These are phyloP conservation scores for Nemania diffusa DNA, from an alignment of 2,329 filamentous ascomycete genomes.

Conservation along the genomic window DNA sequence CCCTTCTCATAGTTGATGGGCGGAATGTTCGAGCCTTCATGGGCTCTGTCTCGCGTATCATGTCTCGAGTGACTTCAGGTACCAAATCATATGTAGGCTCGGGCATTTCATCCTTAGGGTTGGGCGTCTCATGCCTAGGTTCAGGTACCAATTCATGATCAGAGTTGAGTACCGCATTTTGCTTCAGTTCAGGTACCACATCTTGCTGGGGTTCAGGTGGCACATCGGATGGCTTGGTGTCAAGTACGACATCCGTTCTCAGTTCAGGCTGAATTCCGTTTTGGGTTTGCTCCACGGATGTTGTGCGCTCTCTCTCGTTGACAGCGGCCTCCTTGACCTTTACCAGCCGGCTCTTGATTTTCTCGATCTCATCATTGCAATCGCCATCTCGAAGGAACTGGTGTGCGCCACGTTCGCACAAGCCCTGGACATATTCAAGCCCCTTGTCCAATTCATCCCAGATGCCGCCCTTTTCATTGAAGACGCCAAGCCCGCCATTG, in stretches of 20 bases:
- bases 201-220: not conserved
- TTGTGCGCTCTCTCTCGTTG: slow-evolving; percentile 67
- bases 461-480: slow-evolving; percentile 56
- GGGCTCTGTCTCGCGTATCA: slow-evolving; percentile 37
- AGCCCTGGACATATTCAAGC: slow-evolving; percentile 80
- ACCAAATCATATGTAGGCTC: slow-evolving; percentile 3
- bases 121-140: slow-evolving; percentile 1
- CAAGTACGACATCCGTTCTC: not conserved
- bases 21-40: slow-evolving; percentile 61
- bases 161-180: not conserved
- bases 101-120: slow-evolving; percentile 3
- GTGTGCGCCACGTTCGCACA: slow-evolving; percentile 88
- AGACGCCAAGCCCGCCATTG: slow-evolving; percentile 41
- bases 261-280: slow-evolving; percentile 10
- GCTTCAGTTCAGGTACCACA: not conserved
- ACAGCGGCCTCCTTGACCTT: slow-evolving; percentile 71
- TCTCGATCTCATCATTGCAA: slow-evolving; percentile 79
- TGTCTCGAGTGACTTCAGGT: slow-evolving; percentile 6
- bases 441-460: slow-evolving; percentile 82
- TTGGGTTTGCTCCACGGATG: slow-evolving; percentile 62
- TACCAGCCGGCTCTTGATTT: slow-evolving; percentile 72
- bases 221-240: not conserved
- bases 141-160: not conserved
- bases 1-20: slow-evolving; percentile 64
- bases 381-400: slow-evolving; percentile 90